Evolutionary conservation across 352 stramenopile species (phyloP), one percentile per base, ranked within the genome.

Genomic region (Globisporangium splendens): DNA sequence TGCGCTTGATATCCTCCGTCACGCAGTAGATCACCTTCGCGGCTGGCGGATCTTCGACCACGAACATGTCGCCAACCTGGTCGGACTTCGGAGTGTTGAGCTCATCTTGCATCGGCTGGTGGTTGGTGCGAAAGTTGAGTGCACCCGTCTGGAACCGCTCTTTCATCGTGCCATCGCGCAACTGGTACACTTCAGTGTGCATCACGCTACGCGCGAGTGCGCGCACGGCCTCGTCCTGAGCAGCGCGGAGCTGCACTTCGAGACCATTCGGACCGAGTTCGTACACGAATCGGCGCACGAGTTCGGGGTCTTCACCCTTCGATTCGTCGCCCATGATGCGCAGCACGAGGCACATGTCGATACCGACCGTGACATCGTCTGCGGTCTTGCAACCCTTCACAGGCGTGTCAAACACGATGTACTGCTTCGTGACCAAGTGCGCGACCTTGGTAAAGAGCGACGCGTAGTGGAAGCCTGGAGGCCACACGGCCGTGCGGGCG

Each of bases 251-350:
- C 64, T 96, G 89, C 24, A 89, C 75, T 54, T 96, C 85, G n/a
- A 97, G 77, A 5, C 88, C 86, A 50, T 88, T 83, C 0, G 88
- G 76, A 1, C 84, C 89, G 8, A 96, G 68, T 59, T 96, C 85
- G 65, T 96, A 95, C 7, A 96, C 88, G 54, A 97, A 97, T 17
- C 79, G 86, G 7, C 83, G 86, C 14, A 97, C 89, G 33, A 95
- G 73, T 12, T 73, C 62, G 0, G 87, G 86, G 60, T 97, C 80
- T 68, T 97, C 89, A n/a, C 81, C 84, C 42, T 87, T 87, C 15
- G 62, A 62, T 49, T 75, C 70, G 56, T 96, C 87, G 35, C 86
- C 86, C 85, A 96, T 96, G 70, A 97, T 95, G 20, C 88, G 82
- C 2, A 97, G 69, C 18, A 96, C 79, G n/a, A 96, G 71, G 42